Percentiles rank a stretch among this genome's conserved stretches.
These are phyloP conservation scores for Colletotrichum sublineola DNA, from an alignment of 2,329 filamentous ascomycete species.

Conservation along the genomic window DNA sequence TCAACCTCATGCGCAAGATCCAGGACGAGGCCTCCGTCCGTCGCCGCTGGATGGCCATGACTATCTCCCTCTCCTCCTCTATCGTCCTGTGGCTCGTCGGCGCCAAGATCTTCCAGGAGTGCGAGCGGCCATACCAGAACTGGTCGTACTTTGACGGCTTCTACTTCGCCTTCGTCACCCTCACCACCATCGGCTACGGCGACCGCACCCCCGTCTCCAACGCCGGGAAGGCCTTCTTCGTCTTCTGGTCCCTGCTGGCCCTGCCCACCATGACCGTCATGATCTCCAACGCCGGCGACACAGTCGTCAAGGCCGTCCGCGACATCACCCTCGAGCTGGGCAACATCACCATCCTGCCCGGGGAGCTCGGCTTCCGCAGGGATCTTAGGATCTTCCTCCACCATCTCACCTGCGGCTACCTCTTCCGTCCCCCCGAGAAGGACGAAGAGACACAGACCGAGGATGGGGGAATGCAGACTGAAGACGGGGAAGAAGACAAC, in stretches of 20 bases:
- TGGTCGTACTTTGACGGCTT: slow-evolving; percentile 85
- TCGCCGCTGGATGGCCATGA: slow-evolving; percentile 81
- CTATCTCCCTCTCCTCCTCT: slow-evolving; percentile 77
- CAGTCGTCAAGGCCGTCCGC: slow-evolving; percentile 75
- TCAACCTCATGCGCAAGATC: slow-evolving; percentile 85
- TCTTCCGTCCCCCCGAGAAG: slow-evolving; percentile 18
- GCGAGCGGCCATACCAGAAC: slow-evolving; percentile 65
- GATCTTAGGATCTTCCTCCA: slow-evolving; percentile 58
- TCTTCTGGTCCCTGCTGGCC: slow-evolving; percentile 91
- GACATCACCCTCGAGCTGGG: slow-evolving; percentile 69
- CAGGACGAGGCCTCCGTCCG: slow-evolving; percentile 74
- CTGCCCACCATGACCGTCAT: slow-evolving; percentile 91
- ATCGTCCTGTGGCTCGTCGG: slow-evolving; percentile 84
- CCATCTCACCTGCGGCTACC: slow-evolving; percentile 27
- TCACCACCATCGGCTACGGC: slow-evolving; percentile 87
- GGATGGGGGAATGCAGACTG: neutral
- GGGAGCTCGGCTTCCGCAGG: slow-evolving; percentile 62
- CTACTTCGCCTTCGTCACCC: slow-evolving; percentile 87
- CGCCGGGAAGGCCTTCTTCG: slow-evolving; percentile 85
- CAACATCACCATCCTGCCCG: slow-evolving; percentile 71
- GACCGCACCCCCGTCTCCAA: slow-evolving; percentile 83
- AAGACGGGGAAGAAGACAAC: slow-evolving; percentile 46
- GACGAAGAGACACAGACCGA: neutral
- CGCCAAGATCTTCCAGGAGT: slow-evolving; percentile 76
- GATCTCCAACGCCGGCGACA: slow-evolving; percentile 86